These are phyloP conservation scores for Coemansia sp. DNA, from an alignment of 192 early-diverging fungal genomes.

Conservation along the genomic window DNA sequence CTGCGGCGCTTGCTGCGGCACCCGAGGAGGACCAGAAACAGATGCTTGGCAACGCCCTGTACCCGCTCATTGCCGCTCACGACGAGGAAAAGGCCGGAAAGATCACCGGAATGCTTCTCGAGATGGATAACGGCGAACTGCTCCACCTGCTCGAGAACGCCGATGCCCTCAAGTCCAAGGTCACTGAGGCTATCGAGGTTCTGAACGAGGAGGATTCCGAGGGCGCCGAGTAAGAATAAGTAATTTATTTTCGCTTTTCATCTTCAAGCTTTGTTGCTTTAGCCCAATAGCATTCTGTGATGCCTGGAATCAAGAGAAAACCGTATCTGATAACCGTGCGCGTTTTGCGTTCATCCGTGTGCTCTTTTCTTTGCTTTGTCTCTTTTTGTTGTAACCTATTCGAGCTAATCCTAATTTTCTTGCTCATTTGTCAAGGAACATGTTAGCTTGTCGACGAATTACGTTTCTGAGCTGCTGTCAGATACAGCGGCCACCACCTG, in stretches of 20 bases:
- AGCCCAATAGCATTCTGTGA: neutral
- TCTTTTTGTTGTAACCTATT: no score
- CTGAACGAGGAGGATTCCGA: conserved; percentile 59
- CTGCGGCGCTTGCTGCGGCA: conserved; percentile 79
- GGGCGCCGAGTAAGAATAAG: conserved; percentile 12
- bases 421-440: neutral
- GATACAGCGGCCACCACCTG: conserved; percentile 14
- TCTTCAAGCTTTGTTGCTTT: neutral
- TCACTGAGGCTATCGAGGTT: conserved; percentile 85
- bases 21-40: conserved; percentile 91
- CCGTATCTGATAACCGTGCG: no score
- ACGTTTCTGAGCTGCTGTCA: conserved; percentile 35
- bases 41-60: conserved; percentile 94
- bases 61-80: conserved; percentile 74
- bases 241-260: neutral
- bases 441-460: conserved; percentile 14
- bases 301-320: no score
- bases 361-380: no score
- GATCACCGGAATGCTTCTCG: conserved; percentile 98
- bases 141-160: conserved; percentile 84
- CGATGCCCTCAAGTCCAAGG: conserved; percentile 79
- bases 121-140: conserved; percentile 97
- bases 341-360: no score
- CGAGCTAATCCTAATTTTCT: no score
- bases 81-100: conserved; percentile 86